Evolutionary conservation across 2,329 filamentous ascomycete species (phyloP), one percentile per base, ranked within the genome.

Genomic region (Tolypocladium nubicola): DNA sequence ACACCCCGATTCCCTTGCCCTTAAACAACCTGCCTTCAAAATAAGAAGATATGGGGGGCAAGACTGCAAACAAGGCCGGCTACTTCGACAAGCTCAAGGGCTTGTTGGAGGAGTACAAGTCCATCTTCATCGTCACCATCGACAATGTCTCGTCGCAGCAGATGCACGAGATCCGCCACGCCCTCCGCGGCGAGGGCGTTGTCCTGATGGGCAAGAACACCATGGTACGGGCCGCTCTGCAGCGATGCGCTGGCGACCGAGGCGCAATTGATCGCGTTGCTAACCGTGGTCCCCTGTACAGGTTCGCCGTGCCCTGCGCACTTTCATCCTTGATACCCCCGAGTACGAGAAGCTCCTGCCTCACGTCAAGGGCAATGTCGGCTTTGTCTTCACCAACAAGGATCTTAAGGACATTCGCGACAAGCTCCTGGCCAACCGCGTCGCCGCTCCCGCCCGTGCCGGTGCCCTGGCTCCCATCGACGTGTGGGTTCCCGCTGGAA

Each of bases 131-230:
- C 78, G 92, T 96, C 77, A 74, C 86, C 74, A 88, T 93, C 75
- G 90, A 97, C 90, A 99, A 97, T 99, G 94, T 99, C 86, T 90
- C 88, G 78, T 99, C 94, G 69, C 94, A 99, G 87, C 95, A 99
- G 87, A 99, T 99, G 95, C 94, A 99, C 90, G 94, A 99, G 86
- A 97, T 99, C 78, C 89, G 94, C 77, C 80, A 87, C 72, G 79
- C 90, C 71, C 89, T 99, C 76, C 92, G 94, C 76, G 88, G 87
- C 63, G 80, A 96, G 79, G 92, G 85, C 79, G 89, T 97, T 69
- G 92, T 99, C 70, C 84, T 99, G 80, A 97, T 97, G 94, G 94
- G 93, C 76, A 97, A 97, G 88, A 99, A 99, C 87, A 99, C 94
- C 79, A 99, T 99, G 94, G 93, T 94, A 78, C 60, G 81, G 30